Evolutionary conservation across 1,284 basidiomycete genomes (phyloP), one percentile per base, ranked within the genome.

Genomic region (Cryptococcus sp.): DNA sequence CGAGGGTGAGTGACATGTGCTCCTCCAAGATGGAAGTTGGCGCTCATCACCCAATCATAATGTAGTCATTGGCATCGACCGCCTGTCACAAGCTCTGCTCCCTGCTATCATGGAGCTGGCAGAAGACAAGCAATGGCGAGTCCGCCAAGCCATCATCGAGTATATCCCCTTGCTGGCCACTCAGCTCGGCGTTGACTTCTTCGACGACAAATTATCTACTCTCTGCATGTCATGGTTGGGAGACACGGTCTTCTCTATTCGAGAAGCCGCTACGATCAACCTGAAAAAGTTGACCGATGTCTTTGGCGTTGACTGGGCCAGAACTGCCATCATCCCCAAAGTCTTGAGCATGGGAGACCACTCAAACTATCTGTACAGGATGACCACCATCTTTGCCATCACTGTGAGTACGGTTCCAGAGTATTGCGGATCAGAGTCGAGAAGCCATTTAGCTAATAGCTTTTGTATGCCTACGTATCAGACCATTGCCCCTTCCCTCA

Each of bases 91-190:
- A 73, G 96, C 93, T 61, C 86, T 99, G 40, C 85, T 99, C 22
- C 96, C 96, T 8, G 96, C 96, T 37, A 99, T 99, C 67, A 91
- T 99, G 68, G 92, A 98, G 76, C 83, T 99, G 46, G 95, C 96
- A 23, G 96, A 99, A 79, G 96, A 99, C 83, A 99, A 99, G 80
- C 97, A 97, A 67, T 99, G 96, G 96, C 89, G 96, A 50, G 96
- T 99, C 44, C 89, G 96, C 67, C 96, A 99, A 80, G 96, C 96
- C 16, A 99, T 99, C 80, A 99, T 99, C 79, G 96, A 99, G 79
- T 98, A 99, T 80, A 98, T 85, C 87, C 79, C 96, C 83, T 85
- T 99, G 22, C 87, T 99, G 43, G 94, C 96, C 48, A 95, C 90
- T 22, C 96, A 99, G 77, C 85, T 99, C 54, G 96, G 96, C 58